phyloP scores from a whole-genome alignment of 2,329 filamentous ascomycete species.

The Colletotrichum godetiae region DNA sequence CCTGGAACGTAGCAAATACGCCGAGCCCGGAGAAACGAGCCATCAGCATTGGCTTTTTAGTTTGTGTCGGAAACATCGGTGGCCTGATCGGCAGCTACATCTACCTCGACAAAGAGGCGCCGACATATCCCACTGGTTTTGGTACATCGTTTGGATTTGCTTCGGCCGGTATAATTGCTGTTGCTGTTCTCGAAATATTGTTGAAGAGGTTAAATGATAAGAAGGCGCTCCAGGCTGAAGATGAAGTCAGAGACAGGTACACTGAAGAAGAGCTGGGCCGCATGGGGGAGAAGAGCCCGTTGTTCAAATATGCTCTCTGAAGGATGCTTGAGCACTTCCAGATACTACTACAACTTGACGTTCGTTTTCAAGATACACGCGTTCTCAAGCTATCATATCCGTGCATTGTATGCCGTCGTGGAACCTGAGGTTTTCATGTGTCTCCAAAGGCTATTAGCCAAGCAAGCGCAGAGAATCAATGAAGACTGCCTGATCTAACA shows the following conservation, averaged over 20 bases:
- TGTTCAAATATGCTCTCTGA: conserved; percentile 45
- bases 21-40: conserved; percentile 51
- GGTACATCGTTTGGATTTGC: conserved; percentile 29
- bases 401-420: not conserved
- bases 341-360: not conserved
- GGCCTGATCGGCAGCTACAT: conserved; percentile 42
- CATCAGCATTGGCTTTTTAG: conserved; percentile 53
- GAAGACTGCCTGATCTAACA: not conserved
- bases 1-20: conserved; percentile 54
- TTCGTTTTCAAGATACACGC: not conserved
- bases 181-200: conserved; percentile 22
- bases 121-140: conserved; percentile 34
- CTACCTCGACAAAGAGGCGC: conserved; percentile 34
- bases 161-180: conserved; percentile 33
- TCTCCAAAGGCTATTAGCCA: not conserved
- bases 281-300: conserved; percentile 45
- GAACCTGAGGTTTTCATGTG: not conserved
- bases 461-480: not conserved
- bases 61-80: conserved; percentile 53
- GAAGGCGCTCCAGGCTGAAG: conserved; percentile 39
- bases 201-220: conserved; percentile 39
- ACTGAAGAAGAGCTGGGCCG: conserved; percentile 42
- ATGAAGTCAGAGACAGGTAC: conserved; percentile 42
- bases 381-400: not conserved
- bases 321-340: not conserved